Conservation (phyloP, 208 protist genomes). For the Trypanosoma conorhini region DNA sequence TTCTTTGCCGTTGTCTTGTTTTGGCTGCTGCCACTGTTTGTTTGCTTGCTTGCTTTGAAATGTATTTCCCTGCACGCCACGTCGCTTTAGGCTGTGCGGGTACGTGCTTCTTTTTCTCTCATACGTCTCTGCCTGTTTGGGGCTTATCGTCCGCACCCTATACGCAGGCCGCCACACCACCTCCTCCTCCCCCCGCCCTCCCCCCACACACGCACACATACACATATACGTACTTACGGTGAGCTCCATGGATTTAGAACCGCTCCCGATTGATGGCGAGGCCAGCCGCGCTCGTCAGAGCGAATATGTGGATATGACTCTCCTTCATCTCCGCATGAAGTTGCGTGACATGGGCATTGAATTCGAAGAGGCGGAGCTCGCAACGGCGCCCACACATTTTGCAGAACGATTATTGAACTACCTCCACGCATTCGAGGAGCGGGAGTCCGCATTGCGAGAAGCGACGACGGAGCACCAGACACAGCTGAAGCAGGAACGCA, state of each 20-base stretch:
- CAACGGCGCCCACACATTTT: slow-evolving; percentile 8
- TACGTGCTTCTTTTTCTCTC: background rate
- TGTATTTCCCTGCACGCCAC: background rate
- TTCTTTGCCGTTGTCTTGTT: background rate
- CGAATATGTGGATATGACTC: slow-evolving; percentile 61
- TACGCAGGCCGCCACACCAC: background rate
- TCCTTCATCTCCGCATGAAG: slow-evolving; percentile 24
- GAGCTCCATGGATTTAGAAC: slow-evolving; percentile 31
- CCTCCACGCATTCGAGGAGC: slow-evolving; percentile 19
- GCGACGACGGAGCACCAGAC: background rate
- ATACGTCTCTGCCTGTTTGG: slow-evolving; percentile 1
- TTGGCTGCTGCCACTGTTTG: background rate
- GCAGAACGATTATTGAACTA: slow-evolving; percentile 40
- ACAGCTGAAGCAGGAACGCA: background rate
- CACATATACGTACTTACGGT: slow-evolving; percentile 20
- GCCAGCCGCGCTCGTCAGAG: slow-evolving; percentile 62
- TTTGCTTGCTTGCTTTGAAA: background rate
- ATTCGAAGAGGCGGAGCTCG: slow-evolving; percentile 13
- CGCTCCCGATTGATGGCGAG: slow-evolving; percentile 43
- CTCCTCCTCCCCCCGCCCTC: too few relatives aligned
- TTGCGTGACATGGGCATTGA: slow-evolving; percentile 16
- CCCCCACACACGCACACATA: background rate
- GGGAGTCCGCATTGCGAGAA: slow-evolving; percentile 33
- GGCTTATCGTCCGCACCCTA: background rate
- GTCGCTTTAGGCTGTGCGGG: background rate